These are phyloP conservation scores for Eucalyptus tenuipes DNA, from an alignment of 345 rosid species.

Conservation along the genomic window DNA sequence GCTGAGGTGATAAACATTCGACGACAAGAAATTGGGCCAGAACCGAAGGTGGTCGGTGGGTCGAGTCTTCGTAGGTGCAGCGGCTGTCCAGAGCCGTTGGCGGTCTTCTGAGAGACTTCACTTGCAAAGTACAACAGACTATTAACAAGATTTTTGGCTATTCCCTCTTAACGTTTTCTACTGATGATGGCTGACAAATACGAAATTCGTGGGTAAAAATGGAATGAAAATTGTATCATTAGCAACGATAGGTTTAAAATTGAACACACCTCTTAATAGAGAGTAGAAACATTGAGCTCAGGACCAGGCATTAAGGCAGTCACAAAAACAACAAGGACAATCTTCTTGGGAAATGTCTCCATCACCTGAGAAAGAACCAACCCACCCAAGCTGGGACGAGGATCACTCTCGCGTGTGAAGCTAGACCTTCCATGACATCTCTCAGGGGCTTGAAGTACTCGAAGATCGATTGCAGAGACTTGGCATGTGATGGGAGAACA, in stretches of 20 bases:
- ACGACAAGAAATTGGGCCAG: too few species aligned
- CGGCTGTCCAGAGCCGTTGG: conserved; percentile 6
- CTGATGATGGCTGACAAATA: neutral
- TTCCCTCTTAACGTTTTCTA: neutral
- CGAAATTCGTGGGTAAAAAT: neutral
- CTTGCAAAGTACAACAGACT: neutral
- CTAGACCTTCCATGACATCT: conserved; percentile 6
- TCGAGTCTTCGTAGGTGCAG: neutral
- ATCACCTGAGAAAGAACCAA: neutral
- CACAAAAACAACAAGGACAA: conserved; percentile 9
- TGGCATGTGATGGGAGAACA: neutral
- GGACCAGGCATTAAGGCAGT: conserved; percentile 26
- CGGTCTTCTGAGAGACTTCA: conserved; percentile 12
- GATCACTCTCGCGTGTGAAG: neutral
- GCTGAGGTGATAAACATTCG: too few species aligned
- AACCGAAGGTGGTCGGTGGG: too few species aligned
- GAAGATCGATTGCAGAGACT: neutral
- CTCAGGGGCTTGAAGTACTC: neutral
- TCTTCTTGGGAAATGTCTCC: conserved; percentile 12
- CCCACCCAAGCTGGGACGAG: too few species aligned
- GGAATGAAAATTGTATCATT: neutral
- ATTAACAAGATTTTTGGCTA: neutral
- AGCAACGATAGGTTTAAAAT: neutral
- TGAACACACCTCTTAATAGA: conserved; percentile 3
- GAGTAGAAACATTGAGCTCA: neutral